Evolutionary conservation across 1,284 basidiomycete species (phyloP), one percentile per base, ranked within the genome.

Genomic region (Peniophora sp.): DNA sequence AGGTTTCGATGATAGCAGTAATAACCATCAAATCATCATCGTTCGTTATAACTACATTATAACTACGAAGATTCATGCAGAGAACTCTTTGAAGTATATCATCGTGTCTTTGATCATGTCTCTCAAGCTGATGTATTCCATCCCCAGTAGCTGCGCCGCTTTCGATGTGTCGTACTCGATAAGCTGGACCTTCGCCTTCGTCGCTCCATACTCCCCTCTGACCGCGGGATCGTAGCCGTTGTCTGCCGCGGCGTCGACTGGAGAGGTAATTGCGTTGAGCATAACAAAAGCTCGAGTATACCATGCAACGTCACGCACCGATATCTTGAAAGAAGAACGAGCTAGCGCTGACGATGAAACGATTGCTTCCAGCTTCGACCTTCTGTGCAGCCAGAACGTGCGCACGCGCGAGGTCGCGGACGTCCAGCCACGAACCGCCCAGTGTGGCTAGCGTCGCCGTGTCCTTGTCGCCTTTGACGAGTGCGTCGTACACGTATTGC

Each of bases 401-500:
- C 2, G 71, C 71, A 2, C 65, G 58, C 6, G 75, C 76, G 27
- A 77, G 67, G 53, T 73, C 70, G 23, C 73, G 65, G 1, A 78
- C 75, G 52, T 78, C 73, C 24, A 75, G 69, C 57, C 64, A 72
- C 2, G 14, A n/a, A 14, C 22, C 14, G 12, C 65, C 65, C 2
- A 6, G 22, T 16, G 39, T 34, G 10, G 19, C 24, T 16, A 23
- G 3, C 44, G 10, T 2, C 36, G 16, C 14, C 39, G 22, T 5
- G 20, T 32, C 1, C 35, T 49, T 41, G 12, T 46, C 23, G 1
- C 56, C 55, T 51, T 65, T 59, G 24, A 32, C 49, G 16, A 74
- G 59, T 9, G 59, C 57, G 27, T 63, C 50, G 55, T 68, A 71
- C 60, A 66, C 58, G n/a, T 58, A 56, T 14, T 55, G 62, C 67